phyloP scores from a whole-genome alignment of 2,329 filamentous ascomycete genomes.

The Fonsecaea nubica region DNA sequence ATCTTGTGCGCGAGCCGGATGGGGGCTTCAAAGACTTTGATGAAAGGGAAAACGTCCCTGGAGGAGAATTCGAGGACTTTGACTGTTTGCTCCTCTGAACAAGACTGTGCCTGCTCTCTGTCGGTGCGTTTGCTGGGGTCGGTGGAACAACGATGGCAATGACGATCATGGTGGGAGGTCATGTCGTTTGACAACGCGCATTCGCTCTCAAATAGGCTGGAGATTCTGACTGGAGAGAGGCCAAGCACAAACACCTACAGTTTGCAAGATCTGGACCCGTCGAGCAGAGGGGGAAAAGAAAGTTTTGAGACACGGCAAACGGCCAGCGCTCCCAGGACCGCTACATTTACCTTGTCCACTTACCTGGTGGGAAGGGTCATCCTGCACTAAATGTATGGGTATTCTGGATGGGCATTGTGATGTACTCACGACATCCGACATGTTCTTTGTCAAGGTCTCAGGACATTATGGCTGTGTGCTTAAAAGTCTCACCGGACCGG shows the following conservation, averaged over 20 bases:
- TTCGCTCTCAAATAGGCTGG: constrained; percentile 4
- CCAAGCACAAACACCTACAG: constrained; percentile 5
- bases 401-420: constrained; percentile 16
- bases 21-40: constrained; percentile 3
- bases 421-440: constrained; percentile 6
- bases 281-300: constrained; percentile 2
- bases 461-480: constrained; percentile 6
- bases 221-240: neutral
- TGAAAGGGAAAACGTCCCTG: neutral
- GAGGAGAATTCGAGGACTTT: constrained; percentile 13
- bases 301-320: constrained; percentile 15
- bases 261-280: neutral
- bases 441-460: constrained; percentile 16
- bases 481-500: constrained; percentile 19
- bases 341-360: neutral
- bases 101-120: neutral
- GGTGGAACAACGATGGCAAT: constrained; percentile 22
- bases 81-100: constrained; percentile 14
- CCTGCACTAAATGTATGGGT: neutral
- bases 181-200: neutral
- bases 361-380: neutral
- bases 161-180: constrained; percentile 13
- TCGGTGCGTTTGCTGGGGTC: constrained; percentile 16
- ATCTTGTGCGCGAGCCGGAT: constrained; percentile 3
- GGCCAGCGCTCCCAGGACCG: neutral